Conservation (phyloP, 192 early-diverging fungal genomes). For the Coemansia sp. region DNA sequence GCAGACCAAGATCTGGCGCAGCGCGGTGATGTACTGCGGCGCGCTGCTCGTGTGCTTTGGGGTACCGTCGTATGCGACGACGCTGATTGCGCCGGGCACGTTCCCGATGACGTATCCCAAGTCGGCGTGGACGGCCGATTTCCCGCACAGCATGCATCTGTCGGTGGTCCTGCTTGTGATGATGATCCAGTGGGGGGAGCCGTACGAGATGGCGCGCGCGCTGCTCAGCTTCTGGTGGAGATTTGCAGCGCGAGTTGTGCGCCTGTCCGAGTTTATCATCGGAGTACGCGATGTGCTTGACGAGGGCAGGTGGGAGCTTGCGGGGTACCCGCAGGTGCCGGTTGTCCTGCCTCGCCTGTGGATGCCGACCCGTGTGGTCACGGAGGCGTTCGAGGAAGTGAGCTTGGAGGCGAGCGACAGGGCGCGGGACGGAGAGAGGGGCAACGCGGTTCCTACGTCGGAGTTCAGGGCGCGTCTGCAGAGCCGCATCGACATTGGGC, state of each 20-base stretch:
- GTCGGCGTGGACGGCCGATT: slow-evolving; percentile 48
- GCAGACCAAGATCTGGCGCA: slow-evolving; percentile 77
- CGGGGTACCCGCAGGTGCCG: slow-evolving; percentile 55
- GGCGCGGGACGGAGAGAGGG: slow-evolving; percentile 17
- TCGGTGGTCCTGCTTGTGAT: slow-evolving; percentile 74
- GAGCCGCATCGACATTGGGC: slow-evolving; percentile 35
- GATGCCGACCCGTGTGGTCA: slow-evolving; percentile 55
- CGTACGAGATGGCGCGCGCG: slow-evolving; percentile 56
- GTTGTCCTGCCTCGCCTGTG: slow-evolving; percentile 44
- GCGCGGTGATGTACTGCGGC: slow-evolving; percentile 78
- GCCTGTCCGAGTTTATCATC: slow-evolving; percentile 83
- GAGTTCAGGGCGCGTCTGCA: slow-evolving; percentile 33
- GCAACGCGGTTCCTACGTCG: slow-evolving; percentile 17
- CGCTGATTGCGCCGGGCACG: slow-evolving; percentile 10
- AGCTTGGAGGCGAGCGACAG: slow-evolving; percentile 13
- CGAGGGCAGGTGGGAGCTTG: slow-evolving; percentile 63
- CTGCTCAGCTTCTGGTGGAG: slow-evolving; percentile 74
- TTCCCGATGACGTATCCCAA: slow-evolving; percentile 34
- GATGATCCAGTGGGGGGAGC: slow-evolving; percentile 58
- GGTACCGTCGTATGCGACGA: slow-evolving; percentile 28
- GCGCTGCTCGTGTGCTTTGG: slow-evolving; percentile 78
- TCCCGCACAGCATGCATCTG: slow-evolving; percentile 68
- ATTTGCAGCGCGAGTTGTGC: slow-evolving; percentile 57
- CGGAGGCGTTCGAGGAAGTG: slow-evolving; percentile 41
- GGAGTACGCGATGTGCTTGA: slow-evolving; percentile 66